Evolutionary conservation across 2,329 filamentous ascomycete genomes (phyloP).

Genomic region (Aspergillus bombycis): DNA sequence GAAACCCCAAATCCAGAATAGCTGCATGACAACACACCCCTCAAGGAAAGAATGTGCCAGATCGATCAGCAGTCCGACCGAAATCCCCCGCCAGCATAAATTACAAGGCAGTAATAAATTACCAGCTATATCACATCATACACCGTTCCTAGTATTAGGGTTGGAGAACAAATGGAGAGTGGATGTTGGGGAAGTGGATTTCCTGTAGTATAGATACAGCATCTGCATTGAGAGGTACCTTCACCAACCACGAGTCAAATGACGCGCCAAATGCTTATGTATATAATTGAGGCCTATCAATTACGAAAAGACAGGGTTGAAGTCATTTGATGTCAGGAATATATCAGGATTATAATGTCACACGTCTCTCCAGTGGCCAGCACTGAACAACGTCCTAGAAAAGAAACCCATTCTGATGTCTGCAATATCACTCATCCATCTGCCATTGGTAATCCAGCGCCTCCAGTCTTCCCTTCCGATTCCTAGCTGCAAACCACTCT

Average conservation of each 20-base stretch:
- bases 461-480: constrained; percentile 73
- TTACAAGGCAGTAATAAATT: no score
- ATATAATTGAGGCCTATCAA: background rate
- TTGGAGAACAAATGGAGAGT: no score
- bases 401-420: background rate
- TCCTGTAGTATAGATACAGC: no score
- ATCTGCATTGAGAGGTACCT: background rate
- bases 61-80: no score
- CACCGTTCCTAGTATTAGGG: no score
- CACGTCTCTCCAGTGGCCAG: constrained; percentile 14
- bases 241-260: background rate
- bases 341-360: constrained; percentile 9
- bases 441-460: constrained; percentile 91
- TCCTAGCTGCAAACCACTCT: constrained; percentile 87
- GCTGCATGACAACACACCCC: no score
- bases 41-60: no score
- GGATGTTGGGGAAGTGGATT: no score
- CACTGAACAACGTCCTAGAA: constrained; percentile 6
- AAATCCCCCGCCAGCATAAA: no score
- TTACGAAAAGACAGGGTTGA: background rate
- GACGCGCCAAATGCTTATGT: background rate
- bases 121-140: no score
- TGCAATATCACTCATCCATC: constrained; percentile 73
- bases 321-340: background rate
- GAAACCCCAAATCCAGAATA: no score